These are phyloP conservation scores for Aegilops longissima DNA, from an alignment of 176 grass and related monocot genomes.

Conservation along the genomic window DNA sequence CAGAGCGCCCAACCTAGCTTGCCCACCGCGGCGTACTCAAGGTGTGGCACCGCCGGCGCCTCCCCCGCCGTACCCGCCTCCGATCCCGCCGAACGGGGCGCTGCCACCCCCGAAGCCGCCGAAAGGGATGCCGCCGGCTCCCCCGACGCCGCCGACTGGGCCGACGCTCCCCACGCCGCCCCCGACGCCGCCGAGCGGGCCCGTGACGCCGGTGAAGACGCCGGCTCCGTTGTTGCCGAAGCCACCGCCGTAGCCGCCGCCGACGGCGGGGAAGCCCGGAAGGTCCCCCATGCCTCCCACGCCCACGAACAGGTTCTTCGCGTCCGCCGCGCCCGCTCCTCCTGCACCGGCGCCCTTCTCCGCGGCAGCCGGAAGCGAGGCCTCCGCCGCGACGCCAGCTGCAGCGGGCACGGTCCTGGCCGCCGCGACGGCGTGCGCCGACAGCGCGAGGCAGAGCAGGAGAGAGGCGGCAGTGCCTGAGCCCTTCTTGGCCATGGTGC, in stretches of 20 bases:
- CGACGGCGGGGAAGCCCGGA: constrained; percentile 51
- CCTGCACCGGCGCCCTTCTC: not conserved
- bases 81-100: not conserved
- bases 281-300: constrained; percentile 56
- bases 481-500: constrained; percentile 36
- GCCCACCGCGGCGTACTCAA: not conserved
- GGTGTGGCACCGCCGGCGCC: constrained; percentile 38
- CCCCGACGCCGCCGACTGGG: constrained; percentile 19
- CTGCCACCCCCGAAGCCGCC: constrained; percentile 23
- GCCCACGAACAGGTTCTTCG: constrained; percentile 56
- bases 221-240: constrained; percentile 63
- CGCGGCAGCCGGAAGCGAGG: not conserved
- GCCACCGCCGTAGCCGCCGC: constrained; percentile 41
- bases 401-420: constrained; percentile 1
- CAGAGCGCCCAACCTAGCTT: not conserved
- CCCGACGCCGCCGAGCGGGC: constrained; percentile 43
- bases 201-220: constrained; percentile 60
- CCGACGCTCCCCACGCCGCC: constrained; percentile 37
- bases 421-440: constrained; percentile 7
- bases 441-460: constrained; percentile 32
- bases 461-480: not conserved
- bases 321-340: constrained; percentile 31
- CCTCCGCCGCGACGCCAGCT: not conserved
- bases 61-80: constrained; percentile 22
- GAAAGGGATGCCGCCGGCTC: not conserved